A percentile compares a stretch with the other conserved stretches of the same genome.
These are phyloP conservation scores for Marchantia paleacea DNA, from an alignment of 225 moss, liverwort and hornwort genomes.

Conservation along the genomic window DNA sequence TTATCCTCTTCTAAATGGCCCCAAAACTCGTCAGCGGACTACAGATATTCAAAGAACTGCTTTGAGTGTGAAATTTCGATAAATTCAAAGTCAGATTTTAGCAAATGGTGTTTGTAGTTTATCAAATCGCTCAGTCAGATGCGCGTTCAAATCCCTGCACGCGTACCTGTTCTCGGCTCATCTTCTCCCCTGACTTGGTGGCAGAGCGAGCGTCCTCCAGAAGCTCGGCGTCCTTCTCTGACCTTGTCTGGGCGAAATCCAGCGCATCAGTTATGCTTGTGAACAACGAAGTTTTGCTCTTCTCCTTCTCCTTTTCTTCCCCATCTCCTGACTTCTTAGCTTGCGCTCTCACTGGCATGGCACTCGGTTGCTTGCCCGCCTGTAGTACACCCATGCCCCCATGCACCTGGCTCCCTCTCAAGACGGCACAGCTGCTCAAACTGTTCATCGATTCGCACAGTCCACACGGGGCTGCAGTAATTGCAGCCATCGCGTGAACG, in stretches of 20 bases:
- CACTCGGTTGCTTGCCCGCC: background rate
- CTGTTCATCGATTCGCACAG: background rate
- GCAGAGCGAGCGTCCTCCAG: constrained; percentile 64
- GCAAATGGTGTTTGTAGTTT: no score
- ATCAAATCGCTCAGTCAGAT: no score
- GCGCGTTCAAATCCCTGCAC: no score
- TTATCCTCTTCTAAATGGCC: no score
- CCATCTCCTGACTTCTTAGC: constrained; percentile 30
- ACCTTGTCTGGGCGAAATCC: constrained; percentile 67
- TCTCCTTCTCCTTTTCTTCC: constrained; percentile 36
- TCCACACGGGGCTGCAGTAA: constrained; percentile 1
- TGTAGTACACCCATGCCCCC: background rate
- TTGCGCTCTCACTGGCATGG: constrained; percentile 31
- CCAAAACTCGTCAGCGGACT: no score
- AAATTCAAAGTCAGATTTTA: no score
- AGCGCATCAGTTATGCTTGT: constrained; percentile 85
- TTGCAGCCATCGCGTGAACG: constrained; percentile 1
- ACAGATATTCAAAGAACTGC: no score
- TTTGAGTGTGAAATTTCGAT: no score
- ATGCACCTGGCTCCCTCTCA: background rate
- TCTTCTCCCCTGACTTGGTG: constrained; percentile 65
- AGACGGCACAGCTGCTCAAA: background rate
- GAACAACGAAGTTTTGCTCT: constrained; percentile 62
- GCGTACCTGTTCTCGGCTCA: constrained; percentile 80
- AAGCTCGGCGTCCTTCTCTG: constrained; percentile 80